Base-by-base conservation (phyloP, 2,329 filamentous ascomycete genomes). In the Pseudogymnoascus pannorum region DNA sequence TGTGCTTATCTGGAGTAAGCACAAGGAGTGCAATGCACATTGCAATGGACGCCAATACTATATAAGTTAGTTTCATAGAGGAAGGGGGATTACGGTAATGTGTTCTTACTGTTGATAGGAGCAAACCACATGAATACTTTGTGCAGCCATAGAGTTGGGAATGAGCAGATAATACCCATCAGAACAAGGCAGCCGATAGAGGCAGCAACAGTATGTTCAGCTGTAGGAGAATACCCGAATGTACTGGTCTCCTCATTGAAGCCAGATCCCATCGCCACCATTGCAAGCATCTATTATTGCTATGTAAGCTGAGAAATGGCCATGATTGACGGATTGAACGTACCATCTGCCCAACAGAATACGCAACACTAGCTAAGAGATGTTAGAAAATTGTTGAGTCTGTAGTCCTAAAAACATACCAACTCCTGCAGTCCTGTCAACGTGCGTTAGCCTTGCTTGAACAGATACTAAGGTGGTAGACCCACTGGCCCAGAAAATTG, bases 321-420 rank as follows among this genome's bases (percentile, higher is more conserved):
- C 29, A 8, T 31, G 29, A 31, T 31, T 31, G 29, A 31, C 29
- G 7, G 29, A 8, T 31, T 31, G 29, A 31, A 31, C 29, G 73
- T 42, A 85, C 74, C 82, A 85, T 85, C 68, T 85, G 83, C 14
- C 80, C 80, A 60, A 85, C 79, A 0, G 81, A 83, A 62, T 84
- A 85, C 14, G 80, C 81, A 59, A 85, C 76, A 66, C 29, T 31
- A 8, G 29, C 29, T 31, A 31, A 31, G 29, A 31, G 29, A 8
- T 31, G 29, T 31, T 31, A 31, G 29, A 31, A 31, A 31, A 31
- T 31, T 5, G 9, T 31, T 8, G 9, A 31, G 29, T 31, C 29
- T 31, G 29, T 31, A 31, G 29, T 31, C 29, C 29, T 8, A 31
- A 31, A 31, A 31, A 31, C 29, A 31, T 31, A 31, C 29, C 29